Percentiles rank a stretch among this genome's conserved stretches.
These are phyloP conservation scores for Mollisia scopiformis DNA, from an alignment of 2,329 filamentous ascomycete species.

Conservation along the genomic window DNA sequence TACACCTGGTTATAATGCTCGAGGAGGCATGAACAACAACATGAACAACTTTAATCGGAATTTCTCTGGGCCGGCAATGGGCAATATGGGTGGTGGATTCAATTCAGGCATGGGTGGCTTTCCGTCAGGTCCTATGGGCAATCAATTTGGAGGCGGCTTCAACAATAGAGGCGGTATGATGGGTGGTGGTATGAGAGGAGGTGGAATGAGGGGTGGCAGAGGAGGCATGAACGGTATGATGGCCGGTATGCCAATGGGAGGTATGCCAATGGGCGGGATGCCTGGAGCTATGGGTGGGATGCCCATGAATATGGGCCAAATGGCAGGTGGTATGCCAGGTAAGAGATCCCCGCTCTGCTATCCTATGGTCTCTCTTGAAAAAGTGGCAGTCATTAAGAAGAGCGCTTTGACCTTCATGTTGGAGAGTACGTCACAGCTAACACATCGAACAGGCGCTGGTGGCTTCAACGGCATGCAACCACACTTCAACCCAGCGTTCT, in stretches of 20 bases:
- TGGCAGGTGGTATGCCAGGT: slow-evolving; percentile 60
- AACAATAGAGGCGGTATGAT: slow-evolving; percentile 55
- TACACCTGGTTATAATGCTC: slow-evolving; percentile 46
- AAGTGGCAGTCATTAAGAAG: no score
- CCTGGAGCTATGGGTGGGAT: slow-evolving; percentile 41
- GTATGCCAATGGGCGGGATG: slow-evolving; percentile 55
- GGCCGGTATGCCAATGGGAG: slow-evolving; percentile 56
- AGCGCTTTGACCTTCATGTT: not conserved
- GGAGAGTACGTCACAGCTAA: slow-evolving; percentile 17
- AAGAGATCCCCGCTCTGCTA: slow-evolving; percentile 48
- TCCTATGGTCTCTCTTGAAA: no score
- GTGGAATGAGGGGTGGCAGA: slow-evolving; percentile 62
- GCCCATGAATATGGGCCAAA: slow-evolving; percentile 48
- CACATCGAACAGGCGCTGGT: slow-evolving; percentile 42
- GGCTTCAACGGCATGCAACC: slow-evolving; percentile 71
- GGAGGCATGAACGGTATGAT: slow-evolving; percentile 51
- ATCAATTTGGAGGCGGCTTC: slow-evolving; percentile 55
- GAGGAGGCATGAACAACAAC: slow-evolving; percentile 43
- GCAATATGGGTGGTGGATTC: slow-evolving; percentile 49
- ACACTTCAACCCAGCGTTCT: slow-evolving; percentile 77
- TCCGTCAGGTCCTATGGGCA: slow-evolving; percentile 45
- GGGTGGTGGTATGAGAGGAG: slow-evolving; percentile 52
- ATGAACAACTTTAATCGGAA: slow-evolving; percentile 56
- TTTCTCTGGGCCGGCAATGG: slow-evolving; percentile 47
- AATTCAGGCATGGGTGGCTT: slow-evolving; percentile 49